Percentiles rank a stretch among this genome's conserved stretches.
Conservation (phyloP, 2,329 filamentous ascomycete genomes). For the Fusarium nematophilum region DNA sequence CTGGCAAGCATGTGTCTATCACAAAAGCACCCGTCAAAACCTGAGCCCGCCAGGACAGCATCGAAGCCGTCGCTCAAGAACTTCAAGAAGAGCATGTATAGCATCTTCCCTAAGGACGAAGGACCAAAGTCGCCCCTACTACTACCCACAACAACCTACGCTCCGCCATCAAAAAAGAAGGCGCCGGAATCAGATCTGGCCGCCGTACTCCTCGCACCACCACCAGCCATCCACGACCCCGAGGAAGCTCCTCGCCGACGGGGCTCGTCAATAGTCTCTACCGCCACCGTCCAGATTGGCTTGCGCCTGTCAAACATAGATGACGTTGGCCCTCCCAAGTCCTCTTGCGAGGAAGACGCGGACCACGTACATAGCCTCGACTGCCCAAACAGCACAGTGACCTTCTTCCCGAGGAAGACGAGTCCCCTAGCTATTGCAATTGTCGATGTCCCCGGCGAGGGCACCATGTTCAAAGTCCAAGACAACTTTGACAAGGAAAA, state of each 20-base stretch:
- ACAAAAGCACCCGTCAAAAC: conserved; percentile 21
- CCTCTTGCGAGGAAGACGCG: conserved; percentile 32
- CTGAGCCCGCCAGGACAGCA: conserved; percentile 28
- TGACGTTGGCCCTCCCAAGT: conserved; percentile 55
- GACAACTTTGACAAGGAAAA: conserved; percentile 37
- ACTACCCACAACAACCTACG: conserved; percentile 62
- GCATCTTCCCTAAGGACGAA: conserved; percentile 37
- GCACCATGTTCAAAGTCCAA: conserved; percentile 35
- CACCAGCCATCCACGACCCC: conserved; percentile 54
- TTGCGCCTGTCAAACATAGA: conserved; percentile 72
- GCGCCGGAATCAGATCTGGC: conserved; percentile 7
- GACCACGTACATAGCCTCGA: conserved; percentile 53
- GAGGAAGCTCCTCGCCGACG: conserved; percentile 61
- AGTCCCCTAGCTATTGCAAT: conserved; percentile 42
- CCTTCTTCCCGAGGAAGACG: conserved; percentile 34
- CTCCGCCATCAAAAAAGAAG: conserved; percentile 26
- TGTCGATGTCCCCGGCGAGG: conserved; percentile 41
- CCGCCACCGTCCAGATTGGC: conserved; percentile 78
- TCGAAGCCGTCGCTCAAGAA: conserved; percentile 38
- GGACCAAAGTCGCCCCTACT: conserved; percentile 45
- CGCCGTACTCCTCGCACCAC: conserved; percentile 51
- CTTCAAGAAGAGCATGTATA: conserved; percentile 43
- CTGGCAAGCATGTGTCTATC: conserved; percentile 39
- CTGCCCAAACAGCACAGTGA: conserved; percentile 44
- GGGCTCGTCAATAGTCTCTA: conserved; percentile 71